Conservation (phyloP, 371 early-diverging fungal genomes). For the Mucor piriformis region DNA sequence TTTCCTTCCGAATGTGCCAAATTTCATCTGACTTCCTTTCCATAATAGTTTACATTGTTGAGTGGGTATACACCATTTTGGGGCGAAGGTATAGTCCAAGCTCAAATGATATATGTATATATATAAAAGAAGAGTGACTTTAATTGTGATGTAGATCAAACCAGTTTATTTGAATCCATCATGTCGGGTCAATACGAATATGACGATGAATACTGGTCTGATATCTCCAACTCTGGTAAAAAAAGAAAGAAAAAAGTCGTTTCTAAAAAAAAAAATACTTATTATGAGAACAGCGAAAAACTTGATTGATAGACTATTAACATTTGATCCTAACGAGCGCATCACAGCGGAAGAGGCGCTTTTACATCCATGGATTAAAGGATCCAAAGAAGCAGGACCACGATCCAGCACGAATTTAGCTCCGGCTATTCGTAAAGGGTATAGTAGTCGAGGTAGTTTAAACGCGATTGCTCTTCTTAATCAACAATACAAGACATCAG, state of each 20-base stretch:
- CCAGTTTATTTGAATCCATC: constrained; percentile 64
- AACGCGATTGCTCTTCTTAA: constrained; percentile 11
- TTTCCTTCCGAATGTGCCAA: background rate
- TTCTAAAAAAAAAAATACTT: background rate
- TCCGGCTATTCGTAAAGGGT: constrained; percentile 24
- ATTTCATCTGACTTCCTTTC: background rate
- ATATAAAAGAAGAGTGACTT: constrained; percentile 2
- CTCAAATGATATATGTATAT: too few species aligned
- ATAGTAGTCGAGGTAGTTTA: constrained; percentile 20
- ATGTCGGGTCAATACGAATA: constrained; percentile 71
- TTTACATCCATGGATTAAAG: constrained; percentile 75
- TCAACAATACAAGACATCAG: background rate
- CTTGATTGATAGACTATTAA: constrained; percentile 73
- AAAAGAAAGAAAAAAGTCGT: background rate
- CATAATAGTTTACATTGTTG: constrained; percentile 69
- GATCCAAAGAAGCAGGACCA: constrained; percentile 28
- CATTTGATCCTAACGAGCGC: constrained; percentile 70
- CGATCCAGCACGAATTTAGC: constrained; percentile 35
- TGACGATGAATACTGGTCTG: constrained; percentile 79
- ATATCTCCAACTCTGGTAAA: constrained; percentile 71
- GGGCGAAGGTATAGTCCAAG: constrained; percentile 68
- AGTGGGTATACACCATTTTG: constrained; percentile 94
- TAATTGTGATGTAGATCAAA: constrained; percentile 44
- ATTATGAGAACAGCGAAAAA: constrained; percentile 86
- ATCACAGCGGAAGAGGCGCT: constrained; percentile 78